Evolutionary conservation across 2,329 filamentous ascomycete genomes (phyloP), one percentile per base, ranked within the genome.

Genomic region (Davidsoniella eucalypti): DNA sequence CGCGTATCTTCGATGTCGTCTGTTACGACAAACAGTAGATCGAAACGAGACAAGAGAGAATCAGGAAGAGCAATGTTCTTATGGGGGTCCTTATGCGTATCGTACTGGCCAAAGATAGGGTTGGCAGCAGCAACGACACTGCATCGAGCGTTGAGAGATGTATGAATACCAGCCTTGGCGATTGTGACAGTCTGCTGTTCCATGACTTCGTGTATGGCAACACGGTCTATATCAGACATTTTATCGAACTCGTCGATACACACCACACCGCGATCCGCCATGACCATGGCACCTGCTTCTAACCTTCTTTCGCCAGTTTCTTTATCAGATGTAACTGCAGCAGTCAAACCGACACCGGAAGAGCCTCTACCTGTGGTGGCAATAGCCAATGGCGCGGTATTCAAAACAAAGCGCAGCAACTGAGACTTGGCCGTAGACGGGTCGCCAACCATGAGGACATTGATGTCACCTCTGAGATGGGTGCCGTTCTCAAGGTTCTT

Each of bases 231-330:
- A 62, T 98, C 92, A 52, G 87, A 95, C 92, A 98, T 98, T 66
- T 98, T 98, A 70, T 98, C 92, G 58, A 98, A 98, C 61, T 98
- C 92, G 63, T 98, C 92, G 57, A 98, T 98, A 69, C 92, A 98
- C 33, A 98, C 92, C 9, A 98, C 90, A 58, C 92, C 92, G 55
- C 92, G 83, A 64, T 98, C 92, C 55, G 81, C 92, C 61, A 98
- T 85, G 54, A 98, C 92, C 92, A 98, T 98, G 56, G 92, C 92
- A 75, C 92, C 92, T 14, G 92, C 92, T 67, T 98, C 92, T 1
- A 98, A 75, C 57, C 92, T 79, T 57, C 92, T 78, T 63, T 98
- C 92, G 52, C 92, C 92, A 1, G 92, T 98, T 65, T 98, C 92
- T 63, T 96, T 96, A 65, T 98, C 92, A 1, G 85, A 82, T 0